Evolutionary conservation across 139 green algal genomes (phyloP), one percentile per base, ranked within the genome.

Genomic region (Tetraselmis chui): DNA sequence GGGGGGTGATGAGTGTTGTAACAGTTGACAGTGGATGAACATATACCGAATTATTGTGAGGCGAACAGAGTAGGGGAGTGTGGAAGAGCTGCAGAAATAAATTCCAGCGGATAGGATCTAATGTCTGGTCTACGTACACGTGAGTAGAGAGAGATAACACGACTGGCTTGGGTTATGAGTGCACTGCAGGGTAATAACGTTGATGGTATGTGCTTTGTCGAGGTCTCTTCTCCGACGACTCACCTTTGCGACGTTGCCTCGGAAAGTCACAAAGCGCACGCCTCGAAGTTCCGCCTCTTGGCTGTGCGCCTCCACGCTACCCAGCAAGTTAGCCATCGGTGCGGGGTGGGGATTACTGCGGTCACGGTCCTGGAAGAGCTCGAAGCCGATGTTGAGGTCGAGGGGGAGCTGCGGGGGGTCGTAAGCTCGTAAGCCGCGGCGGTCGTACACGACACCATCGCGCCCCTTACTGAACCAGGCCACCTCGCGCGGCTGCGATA

Each of bases 291-390:
- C 45, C 11, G 45, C 45, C 45, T 67, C 45, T 18, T 67, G 45
- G 5, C 45, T 18, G 45, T 67, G 45, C 45, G 45, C 45, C 45
- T 67, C 45, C 11, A 67, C 11, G 18, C 45, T 67, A 18, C 11
- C 45, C 45, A 67, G 45, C 45, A 67, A 67, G 45, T 67, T 67
- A 18, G 18, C 27, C 29, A 87, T 0, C 23, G 80, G n/a, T 1
- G 80, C 83, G 27, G 83, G 83, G 32, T 82, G 45, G 2, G 29
- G 32, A 1, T 84, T 67, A 2, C 28, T 24, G 2, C 83, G 28
- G 30, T 87, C 83, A 26, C 80, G 75, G 58, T 87, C 83, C 1
- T 30, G 59, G 31, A 87, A 87, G n/a, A 30, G 76, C 22, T 45
- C 83, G 45, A 75, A 80, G 1, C 83, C 83, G 2, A 59, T 11